Percentiles rank a stretch among this genome's conserved stretches.
phyloP scores from a whole-genome alignment of 371 early-diverging fungal genomes.

The Mucor piriformis region DNA sequence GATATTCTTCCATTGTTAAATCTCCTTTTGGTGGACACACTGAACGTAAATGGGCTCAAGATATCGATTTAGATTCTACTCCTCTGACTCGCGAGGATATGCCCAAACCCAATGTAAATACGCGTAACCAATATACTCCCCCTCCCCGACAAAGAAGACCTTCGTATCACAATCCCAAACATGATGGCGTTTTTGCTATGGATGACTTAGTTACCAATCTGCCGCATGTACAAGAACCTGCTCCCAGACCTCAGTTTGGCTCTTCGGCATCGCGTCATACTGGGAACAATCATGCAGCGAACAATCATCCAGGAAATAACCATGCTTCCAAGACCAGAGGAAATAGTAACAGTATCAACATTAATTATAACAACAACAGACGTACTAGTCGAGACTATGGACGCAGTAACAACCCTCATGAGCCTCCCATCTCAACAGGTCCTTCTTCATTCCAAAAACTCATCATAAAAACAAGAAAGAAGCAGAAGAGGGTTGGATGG shows the following conservation, averaged over 20 bases:
- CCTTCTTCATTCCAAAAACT: conserved; percentile 17
- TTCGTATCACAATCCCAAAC: conserved; percentile 4
- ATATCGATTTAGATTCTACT: conserved; percentile 15
- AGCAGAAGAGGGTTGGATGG: conserved; percentile 32
- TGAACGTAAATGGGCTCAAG: conserved; percentile 19
- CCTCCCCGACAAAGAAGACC: conserved; percentile 10
- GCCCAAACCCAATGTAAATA: conserved; percentile 4
- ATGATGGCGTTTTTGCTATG: conserved; percentile 23
- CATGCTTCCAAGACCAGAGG: neutral
- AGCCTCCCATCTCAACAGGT: neutral
- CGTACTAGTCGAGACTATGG: conserved; percentile 16
- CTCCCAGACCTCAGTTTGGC: neutral
- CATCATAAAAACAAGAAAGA: conserved; percentile 7
- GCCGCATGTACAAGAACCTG: conserved; percentile 9
- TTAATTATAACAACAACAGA: conserved; percentile 6
- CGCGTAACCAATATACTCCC: conserved; percentile 12
- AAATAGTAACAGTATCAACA: conserved; percentile 1
- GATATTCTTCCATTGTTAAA: conserved; percentile 16
- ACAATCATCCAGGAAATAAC: too few relatives aligned
- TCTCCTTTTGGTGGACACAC: conserved; percentile 37
- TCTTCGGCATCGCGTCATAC: neutral
- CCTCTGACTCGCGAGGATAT: conserved; percentile 10
- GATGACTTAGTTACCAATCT: conserved; percentile 11
- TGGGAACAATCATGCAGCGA: neutral
- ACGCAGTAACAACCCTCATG: neutral